These are phyloP conservation scores for Solanum ossicruentum DNA, from an alignment of 257 asterid species.

Conservation along the genomic window DNA sequence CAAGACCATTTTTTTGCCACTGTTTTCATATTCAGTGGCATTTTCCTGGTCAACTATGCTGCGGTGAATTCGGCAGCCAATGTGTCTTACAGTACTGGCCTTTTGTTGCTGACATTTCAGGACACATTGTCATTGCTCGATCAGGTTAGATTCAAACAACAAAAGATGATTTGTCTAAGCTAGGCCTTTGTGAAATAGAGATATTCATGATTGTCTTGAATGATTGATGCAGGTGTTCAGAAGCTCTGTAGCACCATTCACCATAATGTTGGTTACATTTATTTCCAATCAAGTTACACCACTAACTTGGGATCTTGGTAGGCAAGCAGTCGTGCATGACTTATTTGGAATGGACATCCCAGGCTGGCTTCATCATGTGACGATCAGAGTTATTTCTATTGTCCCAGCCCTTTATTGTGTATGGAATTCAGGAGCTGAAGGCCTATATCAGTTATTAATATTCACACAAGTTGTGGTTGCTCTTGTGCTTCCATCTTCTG, in stretches of 20 bases:
- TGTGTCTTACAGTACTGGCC: slow-evolving; percentile 54
- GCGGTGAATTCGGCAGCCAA: slow-evolving; percentile 64
- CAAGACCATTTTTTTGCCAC: slow-evolving; percentile 82
- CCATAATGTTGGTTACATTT: slow-evolving; percentile 40
- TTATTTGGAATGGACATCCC: slow-evolving; percentile 71
- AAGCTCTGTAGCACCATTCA: slow-evolving; percentile 55
- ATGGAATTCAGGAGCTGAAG: slow-evolving; percentile 85
- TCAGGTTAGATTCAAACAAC: slow-evolving; percentile 44
- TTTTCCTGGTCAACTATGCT: slow-evolving; percentile 64
- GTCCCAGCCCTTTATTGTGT: slow-evolving; percentile 80
- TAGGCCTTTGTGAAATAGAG: not conserved
- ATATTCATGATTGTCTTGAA: slow-evolving; percentile 1
- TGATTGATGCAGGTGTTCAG: slow-evolving; percentile 52
- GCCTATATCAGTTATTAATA: slow-evolving; percentile 72
- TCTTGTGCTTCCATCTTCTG: slow-evolving; percentile 87
- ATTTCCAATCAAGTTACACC: slow-evolving; percentile 68
- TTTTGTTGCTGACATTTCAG: slow-evolving; percentile 55
- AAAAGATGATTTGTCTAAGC: not conserved
- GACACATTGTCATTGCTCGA: slow-evolving; percentile 84
- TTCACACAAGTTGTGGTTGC: slow-evolving; percentile 75
- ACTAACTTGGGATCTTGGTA: slow-evolving; percentile 68
- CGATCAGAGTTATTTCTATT: slow-evolving; percentile 71
- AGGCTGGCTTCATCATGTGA: slow-evolving; percentile 86
- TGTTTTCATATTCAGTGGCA: slow-evolving; percentile 64
- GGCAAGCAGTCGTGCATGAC: slow-evolving; percentile 42